These are phyloP conservation scores for Aspergillus sp. DNA, from an alignment of 2,329 filamentous ascomycete genomes.

Conservation along the genomic window DNA sequence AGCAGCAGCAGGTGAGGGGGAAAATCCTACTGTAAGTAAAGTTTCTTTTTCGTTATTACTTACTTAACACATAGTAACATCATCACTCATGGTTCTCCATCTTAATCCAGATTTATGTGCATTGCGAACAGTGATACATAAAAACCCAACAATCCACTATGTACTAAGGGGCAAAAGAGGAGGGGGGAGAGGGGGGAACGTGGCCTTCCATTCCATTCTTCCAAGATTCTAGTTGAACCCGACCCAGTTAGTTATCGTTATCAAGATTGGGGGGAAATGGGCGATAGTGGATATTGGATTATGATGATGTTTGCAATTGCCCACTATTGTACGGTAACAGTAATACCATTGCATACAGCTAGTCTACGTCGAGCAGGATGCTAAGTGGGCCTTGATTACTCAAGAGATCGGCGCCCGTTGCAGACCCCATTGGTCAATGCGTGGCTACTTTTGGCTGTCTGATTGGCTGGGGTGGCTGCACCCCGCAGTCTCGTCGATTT, in stretches of 20 bases:
- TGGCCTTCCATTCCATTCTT: background rate
- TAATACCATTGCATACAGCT: background rate
- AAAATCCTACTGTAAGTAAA: too few relatives aligned
- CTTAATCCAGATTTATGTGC: too few relatives aligned
- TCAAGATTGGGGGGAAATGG: background rate
- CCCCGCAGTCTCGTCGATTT: slow-evolving; percentile 17
- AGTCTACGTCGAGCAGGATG: background rate
- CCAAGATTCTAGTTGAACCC: background rate
- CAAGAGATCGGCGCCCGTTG: slow-evolving; percentile 14
- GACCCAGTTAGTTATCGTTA: background rate
- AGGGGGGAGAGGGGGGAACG: background rate
- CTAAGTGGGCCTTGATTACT: background rate
- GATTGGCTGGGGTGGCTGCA: slow-evolving; percentile 12
- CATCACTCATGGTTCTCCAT: too few relatives aligned
- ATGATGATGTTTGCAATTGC: background rate
- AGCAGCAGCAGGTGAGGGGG: too few relatives aligned
- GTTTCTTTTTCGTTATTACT: too few relatives aligned
- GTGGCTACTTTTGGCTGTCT: background rate
- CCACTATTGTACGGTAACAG: background rate
- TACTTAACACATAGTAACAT: too few relatives aligned
- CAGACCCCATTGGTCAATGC: slow-evolving; percentile 18
- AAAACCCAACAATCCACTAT: background rate
- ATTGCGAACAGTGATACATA: too few relatives aligned
- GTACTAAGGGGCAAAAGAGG: background rate
- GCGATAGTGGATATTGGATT: background rate